Percentiles rank a stretch among this genome's conserved stretches.
Conservation (phyloP, 1,284 basidiomycete genomes). For the Ustilago sp. region DNA sequence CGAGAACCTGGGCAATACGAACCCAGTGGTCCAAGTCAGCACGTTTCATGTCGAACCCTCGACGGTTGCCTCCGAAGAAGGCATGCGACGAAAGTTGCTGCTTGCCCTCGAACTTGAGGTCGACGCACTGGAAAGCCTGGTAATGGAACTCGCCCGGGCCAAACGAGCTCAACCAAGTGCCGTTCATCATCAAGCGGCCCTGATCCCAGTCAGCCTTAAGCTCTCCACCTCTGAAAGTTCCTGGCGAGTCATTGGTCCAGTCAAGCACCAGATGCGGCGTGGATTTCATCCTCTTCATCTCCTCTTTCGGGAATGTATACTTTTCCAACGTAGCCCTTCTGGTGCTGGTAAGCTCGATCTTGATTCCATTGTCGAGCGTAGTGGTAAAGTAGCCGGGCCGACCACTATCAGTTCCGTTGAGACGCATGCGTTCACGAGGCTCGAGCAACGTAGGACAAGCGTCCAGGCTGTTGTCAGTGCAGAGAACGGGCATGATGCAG, state of each 20-base stretch:
- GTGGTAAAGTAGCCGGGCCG: constrained; percentile 61
- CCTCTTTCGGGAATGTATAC: constrained; percentile 51
- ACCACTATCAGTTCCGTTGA: constrained; percentile 45
- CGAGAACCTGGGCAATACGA: constrained; percentile 41
- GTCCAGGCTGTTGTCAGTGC: constrained; percentile 45
- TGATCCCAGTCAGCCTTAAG: constrained; percentile 44
- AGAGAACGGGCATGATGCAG: constrained; percentile 60
- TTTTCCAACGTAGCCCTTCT: constrained; percentile 56
- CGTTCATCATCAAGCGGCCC: constrained; percentile 56
- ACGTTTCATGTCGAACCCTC: constrained; percentile 53
- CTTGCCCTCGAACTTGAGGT: constrained; percentile 50
- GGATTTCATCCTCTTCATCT: constrained; percentile 33
- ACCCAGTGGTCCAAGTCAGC: constrained; percentile 43
- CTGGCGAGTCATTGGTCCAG: constrained; percentile 63
- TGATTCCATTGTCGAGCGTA: constrained; percentile 58
- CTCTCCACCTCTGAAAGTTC: constrained; percentile 52
- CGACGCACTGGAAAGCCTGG: constrained; percentile 55
- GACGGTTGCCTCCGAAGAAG: constrained; percentile 57
- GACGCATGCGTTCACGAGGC: constrained; percentile 43
- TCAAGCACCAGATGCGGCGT: constrained; percentile 57
- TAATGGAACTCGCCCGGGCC: constrained; percentile 47
- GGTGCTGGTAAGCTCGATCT: constrained; percentile 58
- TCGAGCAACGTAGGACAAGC: constrained; percentile 59
- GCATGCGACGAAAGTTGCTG: constrained; percentile 51
- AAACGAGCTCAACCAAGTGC: constrained; percentile 54